phyloP scores from a whole-genome alignment of 2,329 filamentous ascomycete species.

The Aspergillus sp. region DNA sequence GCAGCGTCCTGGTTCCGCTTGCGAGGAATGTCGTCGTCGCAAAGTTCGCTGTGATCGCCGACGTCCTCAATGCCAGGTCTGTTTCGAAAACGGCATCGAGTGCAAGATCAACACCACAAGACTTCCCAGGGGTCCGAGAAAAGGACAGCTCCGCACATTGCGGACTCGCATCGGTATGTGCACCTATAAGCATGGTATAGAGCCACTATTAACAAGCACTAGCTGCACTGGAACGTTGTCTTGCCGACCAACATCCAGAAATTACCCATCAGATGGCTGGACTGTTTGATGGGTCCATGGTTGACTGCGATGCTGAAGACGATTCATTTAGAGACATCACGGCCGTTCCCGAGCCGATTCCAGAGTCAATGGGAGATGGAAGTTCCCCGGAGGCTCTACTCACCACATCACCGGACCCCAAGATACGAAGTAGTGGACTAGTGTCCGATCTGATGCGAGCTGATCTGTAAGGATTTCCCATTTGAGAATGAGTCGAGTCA shows the following conservation, averaged over 20 bases:
- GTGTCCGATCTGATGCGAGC: constrained; percentile 20
- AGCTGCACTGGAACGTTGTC: constrained; percentile 27
- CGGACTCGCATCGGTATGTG: constrained; percentile 27
- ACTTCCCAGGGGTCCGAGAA: constrained; percentile 26
- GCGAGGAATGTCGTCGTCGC: constrained; percentile 30
- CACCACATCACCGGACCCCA: constrained; percentile 10
- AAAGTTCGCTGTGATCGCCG: constrained; percentile 29
- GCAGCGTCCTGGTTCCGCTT: constrained; percentile 28
- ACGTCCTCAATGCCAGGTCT: constrained; percentile 26
- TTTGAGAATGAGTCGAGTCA: not conserved
- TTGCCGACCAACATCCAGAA: constrained; percentile 25
- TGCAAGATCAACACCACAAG: constrained; percentile 28
- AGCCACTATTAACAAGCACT: constrained; percentile 1
- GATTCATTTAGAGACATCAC: constrained; percentile 12
- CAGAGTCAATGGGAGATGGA: constrained; percentile 1
- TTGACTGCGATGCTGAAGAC: constrained; percentile 18
- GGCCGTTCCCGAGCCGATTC: not conserved
- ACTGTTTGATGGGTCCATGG: constrained; percentile 11
- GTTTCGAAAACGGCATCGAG: constrained; percentile 25
- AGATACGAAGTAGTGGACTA: constrained; percentile 4
- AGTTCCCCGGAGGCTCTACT: constrained; percentile 5
- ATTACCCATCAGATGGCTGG: constrained; percentile 17
- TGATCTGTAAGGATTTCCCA: constrained; percentile 16
- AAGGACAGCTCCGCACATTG: constrained; percentile 27
- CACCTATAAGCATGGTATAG: not conserved